Evolutionary conservation across 2,329 filamentous ascomycete species (phyloP).

Genomic region (Fusarium caatingaense): DNA sequence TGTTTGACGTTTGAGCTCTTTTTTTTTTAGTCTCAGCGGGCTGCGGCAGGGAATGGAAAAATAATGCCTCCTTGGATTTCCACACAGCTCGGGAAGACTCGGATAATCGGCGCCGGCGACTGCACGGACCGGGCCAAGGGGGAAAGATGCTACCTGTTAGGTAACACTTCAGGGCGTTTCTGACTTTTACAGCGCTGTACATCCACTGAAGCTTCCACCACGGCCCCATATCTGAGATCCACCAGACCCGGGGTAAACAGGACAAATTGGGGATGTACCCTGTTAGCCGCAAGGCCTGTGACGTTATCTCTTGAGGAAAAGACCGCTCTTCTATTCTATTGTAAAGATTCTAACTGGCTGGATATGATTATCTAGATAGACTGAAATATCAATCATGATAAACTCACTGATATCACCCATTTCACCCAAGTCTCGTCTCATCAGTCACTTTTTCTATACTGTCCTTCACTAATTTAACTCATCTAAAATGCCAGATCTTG

Average conservation of each 20-base stretch:
- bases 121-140: conserved; percentile 48
- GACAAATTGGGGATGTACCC: conserved; percentile 16
- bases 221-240: conserved; percentile 11
- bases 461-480: not conserved
- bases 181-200: conserved; percentile 15
- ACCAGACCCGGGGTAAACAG: conserved; percentile 28
- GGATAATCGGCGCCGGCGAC: conserved; percentile 47
- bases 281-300: conserved; percentile 32
- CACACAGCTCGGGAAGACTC: conserved; percentile 46
- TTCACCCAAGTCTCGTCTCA: not conserved
- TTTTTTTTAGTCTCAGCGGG: conserved; percentile 39
- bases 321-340: conserved; percentile 10
- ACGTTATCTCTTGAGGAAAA: conserved; percentile 21
- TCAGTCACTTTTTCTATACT: conserved; percentile 27
- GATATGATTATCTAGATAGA: not conserved
- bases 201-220: conserved; percentile 19
- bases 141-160: conserved; percentile 24
- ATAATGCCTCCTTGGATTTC: conserved; percentile 40
- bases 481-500: conserved; percentile 27
- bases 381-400: conserved; percentile 19
- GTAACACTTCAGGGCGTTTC: conserved; percentile 19
- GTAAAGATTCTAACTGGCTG: conserved; percentile 14
- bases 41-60: conserved; percentile 32
- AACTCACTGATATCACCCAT: conserved; percentile 20
- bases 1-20: conserved; percentile 42